Base-by-base conservation (phyloP, 495 filamentous ascomycete genomes). In the Lentithecium fluviatile region DNA sequence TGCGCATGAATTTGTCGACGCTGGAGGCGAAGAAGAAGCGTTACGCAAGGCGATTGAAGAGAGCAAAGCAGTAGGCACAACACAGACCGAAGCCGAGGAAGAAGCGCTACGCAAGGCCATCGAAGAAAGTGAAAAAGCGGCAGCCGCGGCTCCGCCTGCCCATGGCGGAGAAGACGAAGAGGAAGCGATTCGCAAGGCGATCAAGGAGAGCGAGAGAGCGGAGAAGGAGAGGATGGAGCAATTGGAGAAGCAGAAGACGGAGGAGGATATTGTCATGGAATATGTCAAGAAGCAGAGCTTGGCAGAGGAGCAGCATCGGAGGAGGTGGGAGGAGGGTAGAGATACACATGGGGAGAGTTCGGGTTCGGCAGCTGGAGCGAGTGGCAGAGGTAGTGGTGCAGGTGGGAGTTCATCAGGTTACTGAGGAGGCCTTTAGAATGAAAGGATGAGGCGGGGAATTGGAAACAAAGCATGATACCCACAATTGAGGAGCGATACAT, bases 211-310 rank as follows among this genome's bases (percentile, higher is more conserved):
- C 2, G 75, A 77, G 60, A 45, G 45, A 17, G 65, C 62, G 37
- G 69, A 74, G 17, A 56, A 59, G 25, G 58, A 69, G 40, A 60
- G 74, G 32, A 66, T 71, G 59, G 62, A 70, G 4, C 75, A 74
- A 12, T 68, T 81, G 23, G 67, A 64, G 24, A 76, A 74, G 58
- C 68, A 76, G 50, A 78, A 69, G 64, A 80, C 77, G 0, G 88
- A 91, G 71, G 88, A 91, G 69, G 83, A 88, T 26, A 82, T 88
- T 59, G 80, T 92, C 24, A 67, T 92, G 69, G 85, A 89, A 60
- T 89, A 88, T 70, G 79, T 90, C n/a, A 88, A 85, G 76, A 85
- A 82, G 73, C 87, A 90, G 73, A 90, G 88, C 73, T 66, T 90
- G 20, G 79, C 80, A 0, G 88, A 91, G 74, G 82, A 83, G 53